A percentile compares a stretch with the other conserved stretches of the same genome.
These are phyloP conservation scores for Penicillium sclerotigenum DNA, from an alignment of 2,329 filamentous ascomycete genomes.

Conservation along the genomic window DNA sequence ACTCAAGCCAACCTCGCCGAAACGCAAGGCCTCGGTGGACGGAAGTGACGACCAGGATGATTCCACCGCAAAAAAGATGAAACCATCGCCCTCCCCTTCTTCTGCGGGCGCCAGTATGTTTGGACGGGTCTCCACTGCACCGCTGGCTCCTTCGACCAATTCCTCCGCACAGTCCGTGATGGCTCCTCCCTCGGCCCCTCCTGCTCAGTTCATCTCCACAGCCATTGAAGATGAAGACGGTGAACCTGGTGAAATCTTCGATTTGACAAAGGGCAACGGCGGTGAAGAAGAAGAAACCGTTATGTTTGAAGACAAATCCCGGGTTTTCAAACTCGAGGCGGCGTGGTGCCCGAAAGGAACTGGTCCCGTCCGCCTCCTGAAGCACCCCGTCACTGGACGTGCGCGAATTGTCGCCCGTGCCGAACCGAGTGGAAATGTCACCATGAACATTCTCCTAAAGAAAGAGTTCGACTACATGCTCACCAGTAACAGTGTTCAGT, in stretches of 20 bases:
- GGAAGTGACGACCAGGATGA: slow-evolving; percentile 27
- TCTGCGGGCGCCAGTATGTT: slow-evolving; percentile 36
- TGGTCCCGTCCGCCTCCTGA: slow-evolving; percentile 68
- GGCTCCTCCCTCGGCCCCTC: background rate
- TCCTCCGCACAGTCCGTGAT: slow-evolving; percentile 14
- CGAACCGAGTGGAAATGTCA: slow-evolving; percentile 71
- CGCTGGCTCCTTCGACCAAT: background rate
- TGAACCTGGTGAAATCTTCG: slow-evolving; percentile 54
- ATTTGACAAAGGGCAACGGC: slow-evolving; percentile 63
- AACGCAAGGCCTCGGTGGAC: slow-evolving; percentile 15
- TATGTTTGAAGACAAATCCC: slow-evolving; percentile 67
- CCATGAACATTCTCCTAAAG: slow-evolving; percentile 67
- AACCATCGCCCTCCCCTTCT: slow-evolving; percentile 16
- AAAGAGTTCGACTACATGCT: slow-evolving; percentile 61
- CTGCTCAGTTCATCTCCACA: slow-evolving; percentile 26
- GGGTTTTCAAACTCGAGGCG: slow-evolving; percentile 60
- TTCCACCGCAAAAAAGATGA: slow-evolving; percentile 17
- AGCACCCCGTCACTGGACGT: slow-evolving; percentile 66
- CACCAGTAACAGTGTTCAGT: slow-evolving; percentile 46
- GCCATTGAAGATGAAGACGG: slow-evolving; percentile 42
- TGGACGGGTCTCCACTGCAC: slow-evolving; percentile 29
- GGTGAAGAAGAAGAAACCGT: slow-evolving; percentile 71
- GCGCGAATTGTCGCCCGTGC: slow-evolving; percentile 68
- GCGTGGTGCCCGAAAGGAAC: slow-evolving; percentile 69
- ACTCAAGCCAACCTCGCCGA: slow-evolving; percentile 24